Conservation (phyloP, 306 rosid genomes). For the Hippophae gyantsensis region DNA sequence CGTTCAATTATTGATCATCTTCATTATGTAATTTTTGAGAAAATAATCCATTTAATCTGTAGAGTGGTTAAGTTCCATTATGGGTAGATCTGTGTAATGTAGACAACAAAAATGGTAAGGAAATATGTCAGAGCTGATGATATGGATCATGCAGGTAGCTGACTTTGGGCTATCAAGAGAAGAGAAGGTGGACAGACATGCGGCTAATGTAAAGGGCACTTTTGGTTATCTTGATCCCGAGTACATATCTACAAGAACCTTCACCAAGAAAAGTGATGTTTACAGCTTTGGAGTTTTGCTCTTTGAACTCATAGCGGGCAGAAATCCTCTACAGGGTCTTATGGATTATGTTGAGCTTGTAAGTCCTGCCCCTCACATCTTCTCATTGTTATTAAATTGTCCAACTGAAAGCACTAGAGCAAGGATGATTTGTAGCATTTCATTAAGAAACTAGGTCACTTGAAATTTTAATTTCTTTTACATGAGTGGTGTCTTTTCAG, state of each 20-base stretch:
- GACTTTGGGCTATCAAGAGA: constrained; percentile 98
- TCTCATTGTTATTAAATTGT: not conserved
- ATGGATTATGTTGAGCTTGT: constrained; percentile 96
- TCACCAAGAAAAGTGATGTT: constrained; percentile 96
- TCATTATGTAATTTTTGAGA: not conserved
- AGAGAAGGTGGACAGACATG: constrained; percentile 82
- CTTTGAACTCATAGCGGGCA: constrained; percentile 83
- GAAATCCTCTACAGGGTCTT: constrained; percentile 97
- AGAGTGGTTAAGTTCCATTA: not conserved
- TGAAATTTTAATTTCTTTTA: no score
- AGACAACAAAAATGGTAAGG: constrained; percentile 1
- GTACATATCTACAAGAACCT: constrained; percentile 74
- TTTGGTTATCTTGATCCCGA: constrained; percentile 95
- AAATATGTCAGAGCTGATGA: constrained; percentile 11
- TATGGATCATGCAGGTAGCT: constrained; percentile 61
- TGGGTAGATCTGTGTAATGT: not conserved
- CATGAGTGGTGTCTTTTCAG: no score
- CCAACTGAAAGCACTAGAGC: not conserved
- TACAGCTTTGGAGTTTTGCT: constrained; percentile 95
- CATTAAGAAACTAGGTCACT: no score
- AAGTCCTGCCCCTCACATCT: constrained; percentile 35
- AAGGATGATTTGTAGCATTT: no score
- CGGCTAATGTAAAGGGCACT: constrained; percentile 70
- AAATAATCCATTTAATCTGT: not conserved
- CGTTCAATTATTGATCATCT: constrained; percentile 2